phyloP scores from a whole-genome alignment of 352 stramenopile genomes.

The Phytophthora lateralis region DNA sequence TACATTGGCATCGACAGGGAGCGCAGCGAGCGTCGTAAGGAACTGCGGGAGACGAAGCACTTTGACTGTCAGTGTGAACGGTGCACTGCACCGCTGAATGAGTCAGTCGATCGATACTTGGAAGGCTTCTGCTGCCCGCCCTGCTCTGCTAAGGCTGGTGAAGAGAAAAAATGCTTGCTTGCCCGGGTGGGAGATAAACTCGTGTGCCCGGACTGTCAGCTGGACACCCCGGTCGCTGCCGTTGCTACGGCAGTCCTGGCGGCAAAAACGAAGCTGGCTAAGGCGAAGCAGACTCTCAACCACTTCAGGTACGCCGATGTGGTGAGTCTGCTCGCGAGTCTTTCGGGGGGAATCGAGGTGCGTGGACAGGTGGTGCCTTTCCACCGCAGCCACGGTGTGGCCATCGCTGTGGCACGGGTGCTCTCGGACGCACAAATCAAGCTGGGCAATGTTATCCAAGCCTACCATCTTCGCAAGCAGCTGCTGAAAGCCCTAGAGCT shows the following conservation, averaged over 20 bases:
- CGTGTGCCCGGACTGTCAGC: constrained; percentile 32
- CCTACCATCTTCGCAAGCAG: constrained; percentile 35
- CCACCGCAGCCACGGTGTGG: constrained; percentile 37
- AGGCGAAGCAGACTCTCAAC: constrained; percentile 35
- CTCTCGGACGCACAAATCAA: constrained; percentile 51
- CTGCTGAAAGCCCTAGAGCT: constrained; percentile 35
- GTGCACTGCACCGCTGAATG: constrained; percentile 32
- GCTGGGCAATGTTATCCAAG: constrained; percentile 36
- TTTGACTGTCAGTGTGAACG: constrained; percentile 55
- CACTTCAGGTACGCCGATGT: constrained; percentile 42
- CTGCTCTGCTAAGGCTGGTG: constrained; percentile 25
- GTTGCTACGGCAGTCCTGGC: constrained; percentile 16
- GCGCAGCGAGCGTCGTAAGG: constrained; percentile 35
- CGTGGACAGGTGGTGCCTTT: constrained; percentile 32
- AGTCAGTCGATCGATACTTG: constrained; percentile 45
- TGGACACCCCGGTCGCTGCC: constrained; percentile 17
- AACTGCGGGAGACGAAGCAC: constrained; percentile 51
- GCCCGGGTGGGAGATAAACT: constrained; percentile 28
- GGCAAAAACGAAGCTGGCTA: constrained; percentile 24
- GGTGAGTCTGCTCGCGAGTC: constrained; percentile 20
- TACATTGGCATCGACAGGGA: constrained; percentile 59
- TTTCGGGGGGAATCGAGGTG: constrained; percentile 34
- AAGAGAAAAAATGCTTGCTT: constrained; percentile 28
- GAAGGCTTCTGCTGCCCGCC: constrained; percentile 41
- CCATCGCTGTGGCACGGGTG: constrained; percentile 34